Conservation (phyloP, 345 rosid species). For the Anastatica hierochuntica region DNA sequence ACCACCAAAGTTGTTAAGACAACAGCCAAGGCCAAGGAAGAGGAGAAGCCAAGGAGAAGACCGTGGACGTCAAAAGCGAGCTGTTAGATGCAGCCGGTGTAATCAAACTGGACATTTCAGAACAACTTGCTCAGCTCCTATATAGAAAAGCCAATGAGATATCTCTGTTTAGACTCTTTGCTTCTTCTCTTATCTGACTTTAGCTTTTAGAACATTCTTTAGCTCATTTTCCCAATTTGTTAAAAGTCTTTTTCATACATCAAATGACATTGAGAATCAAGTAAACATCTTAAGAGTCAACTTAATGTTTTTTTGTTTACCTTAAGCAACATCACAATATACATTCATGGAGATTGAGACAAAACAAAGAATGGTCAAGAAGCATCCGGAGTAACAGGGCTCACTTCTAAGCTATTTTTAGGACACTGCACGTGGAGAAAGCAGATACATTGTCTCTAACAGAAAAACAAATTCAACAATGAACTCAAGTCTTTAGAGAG, state of each 20-base stretch:
- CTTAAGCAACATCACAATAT: background rate
- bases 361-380: slow-evolving; percentile 17
- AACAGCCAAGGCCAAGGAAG: slow-evolving; percentile 80
- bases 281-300: background rate
- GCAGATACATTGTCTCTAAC: slow-evolving; percentile 25
- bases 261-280: background rate
- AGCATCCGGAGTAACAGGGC: slow-evolving; percentile 19
- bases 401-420: slow-evolving; percentile 14
- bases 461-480: slow-evolving; percentile 20
- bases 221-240: background rate
- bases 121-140: slow-evolving; percentile 95
- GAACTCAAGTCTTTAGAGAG: slow-evolving; percentile 1
- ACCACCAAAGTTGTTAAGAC: slow-evolving; percentile 70
- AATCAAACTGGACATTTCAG: slow-evolving; percentile 94
- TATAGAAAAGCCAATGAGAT: slow-evolving; percentile 24
- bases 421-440: slow-evolving; percentile 20
- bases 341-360: background rate
- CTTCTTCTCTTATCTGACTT: background rate
- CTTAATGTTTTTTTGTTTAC: background rate
- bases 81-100: slow-evolving; percentile 94
- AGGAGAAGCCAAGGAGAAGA: slow-evolving; percentile 86
- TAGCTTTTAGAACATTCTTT: slow-evolving; percentile 12
- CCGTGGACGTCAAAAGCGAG: slow-evolving; percentile 72
- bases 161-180: slow-evolving; percentile 3
- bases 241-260: background rate